Conservation (phyloP, 192 early-diverging fungal genomes). For the Endogone sp. region DNA sequence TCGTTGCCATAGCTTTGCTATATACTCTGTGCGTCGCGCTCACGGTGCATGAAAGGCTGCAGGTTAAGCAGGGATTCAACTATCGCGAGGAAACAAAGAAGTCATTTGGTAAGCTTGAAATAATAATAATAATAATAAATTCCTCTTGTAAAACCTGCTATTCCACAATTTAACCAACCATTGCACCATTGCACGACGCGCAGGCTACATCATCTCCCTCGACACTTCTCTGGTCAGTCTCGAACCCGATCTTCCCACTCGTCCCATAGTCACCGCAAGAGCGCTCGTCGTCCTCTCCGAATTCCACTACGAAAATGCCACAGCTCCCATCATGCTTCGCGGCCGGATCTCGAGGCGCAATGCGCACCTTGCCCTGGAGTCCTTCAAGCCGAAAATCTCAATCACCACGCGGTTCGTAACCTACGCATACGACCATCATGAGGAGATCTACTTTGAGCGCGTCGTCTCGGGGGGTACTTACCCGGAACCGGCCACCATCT, state of each 20-base stretch:
- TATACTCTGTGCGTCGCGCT: neutral
- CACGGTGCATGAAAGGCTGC: neutral
- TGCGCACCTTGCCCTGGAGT: neutral
- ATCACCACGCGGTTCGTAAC: neutral
- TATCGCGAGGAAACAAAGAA: neutral
- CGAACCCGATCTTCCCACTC: neutral
- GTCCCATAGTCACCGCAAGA: too few species aligned
- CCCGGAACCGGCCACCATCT: neutral
- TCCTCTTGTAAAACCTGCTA: too few species aligned
- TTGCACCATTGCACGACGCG: neutral
- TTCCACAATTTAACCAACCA: too few species aligned
- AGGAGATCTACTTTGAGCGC: neutral
- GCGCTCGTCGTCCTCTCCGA: neutral
- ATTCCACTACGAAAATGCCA: neutral
- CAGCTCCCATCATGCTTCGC: neutral
- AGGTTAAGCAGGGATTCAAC: neutral
- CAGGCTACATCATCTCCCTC: neutral
- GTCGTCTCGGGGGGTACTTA: neutral
- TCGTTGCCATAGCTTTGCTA: neutral
- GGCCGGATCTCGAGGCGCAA: neutral
- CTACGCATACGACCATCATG: neutral
- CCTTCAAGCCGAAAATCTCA: neutral
- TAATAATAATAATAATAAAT: too few species aligned
- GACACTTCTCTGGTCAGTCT: neutral
- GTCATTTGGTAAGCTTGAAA: neutral